phyloP scores from a whole-genome alignment of 2,329 filamentous ascomycete genomes.

The Trichothecium sympodiale region DNA sequence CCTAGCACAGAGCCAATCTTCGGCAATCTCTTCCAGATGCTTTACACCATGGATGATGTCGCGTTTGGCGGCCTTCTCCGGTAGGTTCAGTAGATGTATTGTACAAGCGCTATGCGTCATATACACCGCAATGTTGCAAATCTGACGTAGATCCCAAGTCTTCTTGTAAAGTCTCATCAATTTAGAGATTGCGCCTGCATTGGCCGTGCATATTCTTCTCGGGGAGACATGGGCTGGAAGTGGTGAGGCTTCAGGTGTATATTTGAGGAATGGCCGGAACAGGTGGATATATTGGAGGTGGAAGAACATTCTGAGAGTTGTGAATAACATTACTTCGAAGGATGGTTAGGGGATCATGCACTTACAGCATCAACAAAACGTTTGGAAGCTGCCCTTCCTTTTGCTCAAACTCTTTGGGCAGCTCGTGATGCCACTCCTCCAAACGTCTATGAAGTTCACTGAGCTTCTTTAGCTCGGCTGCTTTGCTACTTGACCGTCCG shows the following conservation, averaged over 20 bases:
- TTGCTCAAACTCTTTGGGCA: slow-evolving; percentile 80
- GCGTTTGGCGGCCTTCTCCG: slow-evolving; percentile 79
- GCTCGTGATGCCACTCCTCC: slow-evolving; percentile 75
- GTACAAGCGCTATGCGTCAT: slow-evolving; percentile 91
- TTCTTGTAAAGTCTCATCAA: slow-evolving; percentile 91
- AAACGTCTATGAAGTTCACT: slow-evolving; percentile 83
- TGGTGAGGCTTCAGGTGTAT: slow-evolving; percentile 69
- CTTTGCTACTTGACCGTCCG: slow-evolving; percentile 56
- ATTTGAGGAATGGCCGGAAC: slow-evolving; percentile 90
- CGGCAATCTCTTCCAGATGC: slow-evolving; percentile 89
- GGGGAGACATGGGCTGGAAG: slow-evolving; percentile 82
- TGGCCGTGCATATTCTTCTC: slow-evolving; percentile 80
- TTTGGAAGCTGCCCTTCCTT: slow-evolving; percentile 83
- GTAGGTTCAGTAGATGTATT: slow-evolving; percentile 85
- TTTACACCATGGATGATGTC: slow-evolving; percentile 87
- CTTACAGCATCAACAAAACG: slow-evolving; percentile 74
- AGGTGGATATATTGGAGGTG: slow-evolving; percentile 92
- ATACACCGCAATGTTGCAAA: slow-evolving; percentile 94
- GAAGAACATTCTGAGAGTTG: slow-evolving; percentile 77
- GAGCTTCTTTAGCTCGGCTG: slow-evolving; percentile 80
- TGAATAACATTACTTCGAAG: slow-evolving; percentile 9
- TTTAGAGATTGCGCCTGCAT: slow-evolving; percentile 82
- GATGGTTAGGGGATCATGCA: slow-evolving; percentile 11
- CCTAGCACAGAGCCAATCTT: slow-evolving; percentile 85
- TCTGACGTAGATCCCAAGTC: slow-evolving; percentile 79